Evolutionary conservation across 192 early-diverging fungal genomes (phyloP), one percentile per base, ranked within the genome.

Genomic region (Diversispora eburnea): DNA sequence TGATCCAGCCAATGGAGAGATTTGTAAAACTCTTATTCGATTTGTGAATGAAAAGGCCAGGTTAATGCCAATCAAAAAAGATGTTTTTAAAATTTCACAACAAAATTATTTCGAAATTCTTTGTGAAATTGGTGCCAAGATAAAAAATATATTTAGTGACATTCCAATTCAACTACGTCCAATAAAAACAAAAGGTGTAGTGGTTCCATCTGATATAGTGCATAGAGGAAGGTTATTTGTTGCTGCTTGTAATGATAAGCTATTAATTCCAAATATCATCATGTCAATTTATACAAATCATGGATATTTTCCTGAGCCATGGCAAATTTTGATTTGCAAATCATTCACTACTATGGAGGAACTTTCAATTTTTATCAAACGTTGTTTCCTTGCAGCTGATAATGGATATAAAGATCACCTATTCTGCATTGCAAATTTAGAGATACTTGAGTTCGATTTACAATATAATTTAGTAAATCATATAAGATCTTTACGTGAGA

Each of bases 381-480:
- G 59, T 22, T 73, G 62, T 46, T 73, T 73, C 8, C 13, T 62
- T 63, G 59, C 72, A 8, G 58, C 45, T 13, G 59, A n/a, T 22
- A 59, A 73, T 33, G 72, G 72, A 0, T 73, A 73, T 17, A 3
- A 56, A 41, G 45, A 61, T 17, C 17, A 20, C 4, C 20, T 73
- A 39, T 73, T 43, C 45, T 73, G 72, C 58, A 73, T 73, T 20
- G 61, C 72, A 7, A 63, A 63, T 62, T 69, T 73, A 22, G 59
- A 73, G 25, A 19, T 49, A 10, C 59, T 73, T 20, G 56, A 73
- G 6, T 73, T 73, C 52, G 59, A 73, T 25, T 52, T 73, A 58
- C 72, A 73, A 45, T 63, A 73, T 46, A 57, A 60, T 22, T 43
- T 73, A 8, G 72, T 73, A 13, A 60, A 57, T 12, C 3, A 42